Conservation (phyloP, 768 basidiomycete genomes). For the Fomitopsis serialis region DNA sequence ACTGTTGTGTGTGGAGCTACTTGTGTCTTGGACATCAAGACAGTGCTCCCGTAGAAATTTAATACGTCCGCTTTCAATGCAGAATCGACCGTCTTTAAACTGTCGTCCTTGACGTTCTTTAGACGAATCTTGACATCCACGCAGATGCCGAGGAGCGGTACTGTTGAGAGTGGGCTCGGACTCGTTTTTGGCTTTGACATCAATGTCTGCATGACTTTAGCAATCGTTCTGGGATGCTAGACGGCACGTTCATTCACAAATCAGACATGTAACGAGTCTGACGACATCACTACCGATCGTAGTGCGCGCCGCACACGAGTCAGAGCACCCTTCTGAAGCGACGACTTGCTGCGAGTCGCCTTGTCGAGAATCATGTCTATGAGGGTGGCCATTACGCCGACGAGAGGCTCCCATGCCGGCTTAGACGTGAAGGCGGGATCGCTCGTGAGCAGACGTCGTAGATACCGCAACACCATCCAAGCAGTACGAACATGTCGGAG, state of each 20-base stretch:
- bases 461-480: conserved; percentile 66
- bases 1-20: conserved; percentile 60
- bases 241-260: background rate
- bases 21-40: conserved; percentile 63
- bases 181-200: conserved; percentile 46
- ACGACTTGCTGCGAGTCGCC: conserved; percentile 45
- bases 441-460: conserved; percentile 46
- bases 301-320: conserved; percentile 62
- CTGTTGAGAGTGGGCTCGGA: conserved; percentile 32
- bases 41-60: conserved; percentile 47
- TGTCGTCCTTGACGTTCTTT: conserved; percentile 45
- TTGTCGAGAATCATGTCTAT: conserved; percentile 55
- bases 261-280: background rate
- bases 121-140: conserved; percentile 69
- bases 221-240: conserved; percentile 38
- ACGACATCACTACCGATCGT: conserved; percentile 44
- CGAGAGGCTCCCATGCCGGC: conserved; percentile 45
- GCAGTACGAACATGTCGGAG: conserved; percentile 59
- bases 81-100: conserved; percentile 25
- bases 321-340: conserved; percentile 56
- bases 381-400: conserved; percentile 52
- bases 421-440: conserved; percentile 42
- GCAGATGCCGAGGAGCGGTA: conserved; percentile 60
- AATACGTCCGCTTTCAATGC: conserved; percentile 48
- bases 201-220: conserved; percentile 46